A percentile compares a stretch with the other conserved stretches of the same genome.
Evolutionary conservation across 192 early-diverging fungal genomes (phyloP).

Genomic region (Piromyces sp.): DNA sequence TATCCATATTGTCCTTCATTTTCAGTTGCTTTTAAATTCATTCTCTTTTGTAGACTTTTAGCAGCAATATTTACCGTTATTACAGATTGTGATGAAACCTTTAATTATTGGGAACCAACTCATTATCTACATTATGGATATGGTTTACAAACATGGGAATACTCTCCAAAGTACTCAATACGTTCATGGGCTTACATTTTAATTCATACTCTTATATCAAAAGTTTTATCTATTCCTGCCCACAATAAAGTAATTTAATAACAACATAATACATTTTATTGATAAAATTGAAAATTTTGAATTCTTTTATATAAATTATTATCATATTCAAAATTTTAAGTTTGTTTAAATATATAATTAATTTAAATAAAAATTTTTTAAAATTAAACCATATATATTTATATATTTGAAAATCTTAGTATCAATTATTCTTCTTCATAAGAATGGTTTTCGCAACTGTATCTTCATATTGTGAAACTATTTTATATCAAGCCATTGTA

Average conservation of each 20-base stretch:
- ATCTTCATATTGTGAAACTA: slow-evolving; percentile 48
- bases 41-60: slow-evolving; percentile 29
- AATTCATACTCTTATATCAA: slow-evolving; percentile 29
- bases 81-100: slow-evolving; percentile 76
- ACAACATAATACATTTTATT: too few species aligned
- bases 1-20: slow-evolving; percentile 22
- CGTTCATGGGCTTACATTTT: slow-evolving; percentile 69
- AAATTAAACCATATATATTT: too few species aligned
- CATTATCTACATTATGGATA: slow-evolving; percentile 68
- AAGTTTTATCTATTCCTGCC: slow-evolving; percentile 19
- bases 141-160: slow-evolving; percentile 95
- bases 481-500: slow-evolving; percentile 44
- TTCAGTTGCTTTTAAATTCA: slow-evolving; percentile 26
- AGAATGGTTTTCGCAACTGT: slow-evolving; percentile 41
- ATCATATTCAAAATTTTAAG: too few species aligned
- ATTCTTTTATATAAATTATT: too few species aligned
- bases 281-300: too few species aligned
- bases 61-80: slow-evolving; percentile 37
- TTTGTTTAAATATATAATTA: too few species aligned
- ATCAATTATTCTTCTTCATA: slow-evolving; percentile 59
- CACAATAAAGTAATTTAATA: slow-evolving; percentile 22
- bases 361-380: too few species aligned
- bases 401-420: slow-evolving; percentile 7
- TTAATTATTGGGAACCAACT: slow-evolving; percentile 92
- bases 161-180: slow-evolving; percentile 71